Evolutionary conservation across 2,329 filamentous ascomycete genomes (phyloP).

Genomic region (Sarocladium kiliense): DNA sequence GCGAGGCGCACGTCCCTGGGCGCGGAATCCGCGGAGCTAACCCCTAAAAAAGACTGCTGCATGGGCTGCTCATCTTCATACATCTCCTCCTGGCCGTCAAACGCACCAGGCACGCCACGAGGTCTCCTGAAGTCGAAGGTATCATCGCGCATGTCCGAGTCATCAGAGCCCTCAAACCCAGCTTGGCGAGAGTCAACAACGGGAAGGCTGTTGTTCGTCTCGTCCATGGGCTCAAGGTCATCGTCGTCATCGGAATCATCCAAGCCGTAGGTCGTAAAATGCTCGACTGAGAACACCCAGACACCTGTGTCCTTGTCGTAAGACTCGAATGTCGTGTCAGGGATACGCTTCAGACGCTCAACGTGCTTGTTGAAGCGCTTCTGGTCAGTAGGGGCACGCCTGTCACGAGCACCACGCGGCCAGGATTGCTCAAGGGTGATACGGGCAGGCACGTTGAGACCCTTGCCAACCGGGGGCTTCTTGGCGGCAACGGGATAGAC

Average conservation of each 20-base stretch:
- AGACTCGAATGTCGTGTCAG: conserved; percentile 73
- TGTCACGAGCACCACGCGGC: conserved; percentile 63
- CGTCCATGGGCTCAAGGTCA: conserved; percentile 29
- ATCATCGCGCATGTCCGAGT: conserved; percentile 43
- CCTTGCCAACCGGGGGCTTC: conserved; percentile 82
- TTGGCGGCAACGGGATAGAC: conserved; percentile 74
- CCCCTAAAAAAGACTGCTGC: conserved; percentile 83
- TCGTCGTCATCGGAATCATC: conserved; percentile 70
- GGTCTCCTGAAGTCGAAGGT: conserved; percentile 51
- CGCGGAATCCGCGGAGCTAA: conserved; percentile 79
- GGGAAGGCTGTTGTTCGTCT: conserved; percentile 21
- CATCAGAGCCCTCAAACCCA: conserved; percentile 16
- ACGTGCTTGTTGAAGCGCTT: conserved; percentile 77
- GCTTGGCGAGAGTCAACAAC: conserved; percentile 16
- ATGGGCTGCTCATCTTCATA: conserved; percentile 52
- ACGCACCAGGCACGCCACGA: conserved; percentile 68
- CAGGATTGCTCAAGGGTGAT: conserved; percentile 91
- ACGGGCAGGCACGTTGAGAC: conserved; percentile 83
- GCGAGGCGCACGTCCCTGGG: conserved; percentile 55
- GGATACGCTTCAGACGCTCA: conserved; percentile 71
- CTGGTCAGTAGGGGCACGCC: conserved; percentile 47
- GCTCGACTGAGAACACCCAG: conserved; percentile 91
- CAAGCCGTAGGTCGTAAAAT: conserved; percentile 93
- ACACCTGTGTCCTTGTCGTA: conserved; percentile 77
- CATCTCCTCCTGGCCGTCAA: conserved; percentile 56